Percentiles rank a stretch among this genome's conserved stretches.
Evolutionary conservation across 2,329 filamentous ascomycete genomes (phyloP).

Genomic region (Aspergillus unguis): DNA sequence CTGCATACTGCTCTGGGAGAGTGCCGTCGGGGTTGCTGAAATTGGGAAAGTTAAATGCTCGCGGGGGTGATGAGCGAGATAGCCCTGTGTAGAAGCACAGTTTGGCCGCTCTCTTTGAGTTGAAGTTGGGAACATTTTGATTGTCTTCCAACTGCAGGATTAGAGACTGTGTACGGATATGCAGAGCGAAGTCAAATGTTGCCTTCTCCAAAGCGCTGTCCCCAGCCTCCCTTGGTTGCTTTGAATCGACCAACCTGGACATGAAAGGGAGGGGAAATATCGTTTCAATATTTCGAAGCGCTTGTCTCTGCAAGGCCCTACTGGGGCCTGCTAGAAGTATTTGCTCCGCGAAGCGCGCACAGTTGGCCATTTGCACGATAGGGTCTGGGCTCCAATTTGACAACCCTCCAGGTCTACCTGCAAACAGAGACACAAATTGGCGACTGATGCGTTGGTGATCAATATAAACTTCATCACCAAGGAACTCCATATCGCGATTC

Average conservation of each 20-base stretch:
- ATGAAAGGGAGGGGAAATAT: slow-evolving; percentile 37
- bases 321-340: slow-evolving; percentile 33
- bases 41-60: slow-evolving; percentile 27
- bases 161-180: slow-evolving; percentile 55
- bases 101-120: slow-evolving; percentile 40
- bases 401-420: slow-evolving; percentile 15
- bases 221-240: slow-evolving; percentile 23
- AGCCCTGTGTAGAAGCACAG: slow-evolving; percentile 40
- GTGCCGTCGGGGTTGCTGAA: slow-evolving; percentile 39
- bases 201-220: slow-evolving; percentile 39
- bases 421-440: slow-evolving; percentile 27
- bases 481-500: slow-evolving; percentile 23
- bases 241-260: slow-evolving; percentile 22
- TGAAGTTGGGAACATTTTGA: slow-evolving; percentile 30
- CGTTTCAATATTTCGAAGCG: slow-evolving; percentile 32
- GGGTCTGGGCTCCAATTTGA: slow-evolving; percentile 34
- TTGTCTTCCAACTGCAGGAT: slow-evolving; percentile 43
- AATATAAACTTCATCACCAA: slow-evolving; percentile 36
- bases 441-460: slow-evolving; percentile 28
- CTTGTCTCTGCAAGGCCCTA: slow-evolving; percentile 16
- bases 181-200: slow-evolving; percentile 51
- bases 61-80: slow-evolving; percentile 23
- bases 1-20: slow-evolving; percentile 35
- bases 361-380: slow-evolving; percentile 45
- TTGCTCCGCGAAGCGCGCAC: slow-evolving; percentile 39